Percentiles rank a stretch among this genome's conserved stretches.
These are phyloP conservation scores for Phytopythium sindhum DNA, from an alignment of 352 stramenopile genomes.

Conservation along the genomic window DNA sequence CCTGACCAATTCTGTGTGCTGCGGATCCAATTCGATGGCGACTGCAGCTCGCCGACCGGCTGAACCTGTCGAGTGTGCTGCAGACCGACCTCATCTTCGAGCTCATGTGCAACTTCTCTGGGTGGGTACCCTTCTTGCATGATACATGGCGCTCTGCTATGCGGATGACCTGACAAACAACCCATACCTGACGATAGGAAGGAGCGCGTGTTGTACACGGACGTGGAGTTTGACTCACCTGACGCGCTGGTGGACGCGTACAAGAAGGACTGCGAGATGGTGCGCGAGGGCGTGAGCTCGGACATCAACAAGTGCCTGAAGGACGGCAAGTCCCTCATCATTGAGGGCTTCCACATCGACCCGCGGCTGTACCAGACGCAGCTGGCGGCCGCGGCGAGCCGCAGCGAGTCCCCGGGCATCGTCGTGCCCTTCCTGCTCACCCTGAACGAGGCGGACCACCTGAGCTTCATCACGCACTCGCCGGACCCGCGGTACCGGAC, in stretches of 20 bases:
- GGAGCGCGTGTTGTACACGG: constrained; percentile 69
- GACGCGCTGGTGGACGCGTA: constrained; percentile 67
- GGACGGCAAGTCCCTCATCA: constrained; percentile 87
- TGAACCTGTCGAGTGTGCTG: constrained; percentile 85
- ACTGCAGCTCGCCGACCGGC: constrained; percentile 67
- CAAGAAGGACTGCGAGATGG: constrained; percentile 72
- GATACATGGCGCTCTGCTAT: neutral
- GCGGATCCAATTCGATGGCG: neutral
- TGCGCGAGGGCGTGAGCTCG: constrained; percentile 76
- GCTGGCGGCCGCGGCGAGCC: constrained; percentile 31
- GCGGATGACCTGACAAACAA: neutral
- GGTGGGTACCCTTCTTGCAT: constrained; percentile 26
- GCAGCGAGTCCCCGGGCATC: constrained; percentile 53
- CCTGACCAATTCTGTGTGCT: neutral
- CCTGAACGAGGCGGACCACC: constrained; percentile 61
- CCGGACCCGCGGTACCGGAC: constrained; percentile 78
- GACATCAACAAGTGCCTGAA: constrained; percentile 89
- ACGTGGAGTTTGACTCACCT: constrained; percentile 52
- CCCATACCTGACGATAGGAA: constrained; percentile 17
- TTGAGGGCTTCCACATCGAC: constrained; percentile 86
- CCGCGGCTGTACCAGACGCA: constrained; percentile 82
- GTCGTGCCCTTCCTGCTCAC: constrained; percentile 78
- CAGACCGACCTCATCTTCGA: constrained; percentile 88
- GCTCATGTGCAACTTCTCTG: constrained; percentile 90
- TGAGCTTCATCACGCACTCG: constrained; percentile 80